phyloP scores from a whole-genome alignment of 345 rosid species.

The Salix exigua region DNA sequence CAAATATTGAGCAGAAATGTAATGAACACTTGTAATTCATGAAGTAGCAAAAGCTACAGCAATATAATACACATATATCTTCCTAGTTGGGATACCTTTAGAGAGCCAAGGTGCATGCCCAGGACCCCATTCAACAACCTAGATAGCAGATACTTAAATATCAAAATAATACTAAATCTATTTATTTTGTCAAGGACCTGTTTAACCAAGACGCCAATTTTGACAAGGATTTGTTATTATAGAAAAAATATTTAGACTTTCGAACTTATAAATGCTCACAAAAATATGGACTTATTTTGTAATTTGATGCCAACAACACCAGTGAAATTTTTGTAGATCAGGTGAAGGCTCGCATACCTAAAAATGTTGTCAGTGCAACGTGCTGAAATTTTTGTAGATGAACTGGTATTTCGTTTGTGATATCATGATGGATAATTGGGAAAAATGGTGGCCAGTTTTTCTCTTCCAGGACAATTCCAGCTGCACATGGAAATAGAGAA shows the following conservation, averaged over 20 bases:
- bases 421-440: constrained; percentile 35
- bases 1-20: neutral
- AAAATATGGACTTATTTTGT: neutral
- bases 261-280: neutral
- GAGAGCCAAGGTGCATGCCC: neutral
- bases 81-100: neutral
- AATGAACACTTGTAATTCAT: neutral
- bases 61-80: neutral
- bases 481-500: constrained; percentile 18
- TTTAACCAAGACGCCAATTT: neutral
- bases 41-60: neutral
- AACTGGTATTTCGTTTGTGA: constrained; percentile 28
- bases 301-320: neutral
- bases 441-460: constrained; percentile 39
- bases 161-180: neutral
- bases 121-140: neutral
- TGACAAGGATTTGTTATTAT: neutral
- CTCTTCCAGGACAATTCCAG: constrained; percentile 32
- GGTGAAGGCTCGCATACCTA: constrained; percentile 14
- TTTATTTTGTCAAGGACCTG: neutral
- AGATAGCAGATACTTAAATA: neutral
- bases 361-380: constrained; percentile 31
- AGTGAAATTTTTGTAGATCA: too few species aligned
- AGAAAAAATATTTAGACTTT: neutral
- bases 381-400: constrained; percentile 31